Conservation (phyloP, 2,329 filamentous ascomycete genomes). For the Penicillium sp. region DNA sequence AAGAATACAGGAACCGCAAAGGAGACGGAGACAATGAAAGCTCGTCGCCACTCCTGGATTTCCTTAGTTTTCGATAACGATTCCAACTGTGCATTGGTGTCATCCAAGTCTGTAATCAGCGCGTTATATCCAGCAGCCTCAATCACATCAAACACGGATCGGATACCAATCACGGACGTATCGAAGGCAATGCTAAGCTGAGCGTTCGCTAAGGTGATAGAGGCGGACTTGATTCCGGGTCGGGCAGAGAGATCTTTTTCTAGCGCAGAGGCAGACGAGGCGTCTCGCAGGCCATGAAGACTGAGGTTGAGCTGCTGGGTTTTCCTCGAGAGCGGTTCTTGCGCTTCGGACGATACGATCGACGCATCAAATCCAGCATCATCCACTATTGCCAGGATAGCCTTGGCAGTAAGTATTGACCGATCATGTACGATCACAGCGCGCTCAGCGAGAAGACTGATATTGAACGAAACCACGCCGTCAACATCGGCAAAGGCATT, state of each 20-base stretch:
- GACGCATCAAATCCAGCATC: constrained; percentile 85
- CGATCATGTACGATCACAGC: constrained; percentile 85
- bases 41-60: constrained; percentile 86
- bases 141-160: constrained; percentile 76
- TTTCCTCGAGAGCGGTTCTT: constrained; percentile 55
- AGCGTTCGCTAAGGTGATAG: constrained; percentile 70
- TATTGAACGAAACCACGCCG: constrained; percentile 86
- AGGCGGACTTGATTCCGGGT: constrained; percentile 72
- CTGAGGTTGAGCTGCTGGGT: constrained; percentile 73
- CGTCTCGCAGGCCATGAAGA: constrained; percentile 75
- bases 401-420: constrained; percentile 65
- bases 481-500: constrained; percentile 74
- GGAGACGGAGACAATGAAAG: constrained; percentile 72
- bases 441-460: constrained; percentile 88
- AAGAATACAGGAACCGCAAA: constrained; percentile 91
- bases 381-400: constrained; percentile 81
- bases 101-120: constrained; percentile 83
- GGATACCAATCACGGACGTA: constrained; percentile 71
- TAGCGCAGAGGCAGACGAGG: constrained; percentile 68
- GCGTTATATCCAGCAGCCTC: constrained; percentile 87
- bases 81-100: constrained; percentile 95
- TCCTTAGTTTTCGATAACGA: constrained; percentile 95
- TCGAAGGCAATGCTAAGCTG: constrained; percentile 73
- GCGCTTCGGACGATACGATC: constrained; percentile 73
- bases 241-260: constrained; percentile 66